These are phyloP conservation scores for Myxozyma lipomycoides DNA, from an alignment of 805 yeast genomes.

Conservation along the genomic window DNA sequence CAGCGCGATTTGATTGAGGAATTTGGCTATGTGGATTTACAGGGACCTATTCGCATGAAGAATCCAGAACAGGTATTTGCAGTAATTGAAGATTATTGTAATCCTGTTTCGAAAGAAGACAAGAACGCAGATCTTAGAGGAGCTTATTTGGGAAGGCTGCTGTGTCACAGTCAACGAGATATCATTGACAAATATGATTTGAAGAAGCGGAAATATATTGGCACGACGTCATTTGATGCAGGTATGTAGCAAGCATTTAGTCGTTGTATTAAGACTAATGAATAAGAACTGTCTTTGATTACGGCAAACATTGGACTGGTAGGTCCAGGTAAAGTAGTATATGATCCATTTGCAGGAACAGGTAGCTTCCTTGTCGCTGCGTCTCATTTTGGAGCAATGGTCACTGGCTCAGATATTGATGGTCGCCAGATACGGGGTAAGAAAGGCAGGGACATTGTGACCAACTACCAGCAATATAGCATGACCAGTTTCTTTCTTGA, in stretches of 20 bases:
- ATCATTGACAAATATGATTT: constrained; percentile 75
- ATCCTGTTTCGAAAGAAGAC: constrained; percentile 29
- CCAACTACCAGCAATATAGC: constrained; percentile 73
- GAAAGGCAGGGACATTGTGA: constrained; percentile 46
- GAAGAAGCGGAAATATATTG: constrained; percentile 78
- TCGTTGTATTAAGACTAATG: neutral
- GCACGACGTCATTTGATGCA: constrained; percentile 96
- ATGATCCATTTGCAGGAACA: constrained; percentile 96
- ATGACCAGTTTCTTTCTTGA: constrained; percentile 60
- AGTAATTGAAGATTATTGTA: constrained; percentile 67
- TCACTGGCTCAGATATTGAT: constrained; percentile 82
- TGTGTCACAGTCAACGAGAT: constrained; percentile 62
- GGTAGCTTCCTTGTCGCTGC: constrained; percentile 92
- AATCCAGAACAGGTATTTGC: constrained; percentile 68
- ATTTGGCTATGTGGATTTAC: constrained; percentile 63
- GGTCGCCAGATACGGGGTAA: constrained; percentile 73
- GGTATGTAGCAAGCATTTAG: constrained; percentile 4
- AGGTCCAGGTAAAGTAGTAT: constrained; percentile 58
- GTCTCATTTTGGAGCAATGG: constrained; percentile 71
- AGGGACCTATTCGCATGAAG: constrained; percentile 76
- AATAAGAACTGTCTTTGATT: constrained; percentile 69
- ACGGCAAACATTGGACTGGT: constrained; percentile 85
- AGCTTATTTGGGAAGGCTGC: constrained; percentile 72
- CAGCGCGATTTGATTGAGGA: constrained; percentile 64
- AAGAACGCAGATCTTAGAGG: constrained; percentile 46